A percentile compares a stretch with the other conserved stretches of the same genome.
Evolutionary conservation across 352 stramenopile genomes (phyloP).

Genomic region (Globisporangium solare): DNA sequence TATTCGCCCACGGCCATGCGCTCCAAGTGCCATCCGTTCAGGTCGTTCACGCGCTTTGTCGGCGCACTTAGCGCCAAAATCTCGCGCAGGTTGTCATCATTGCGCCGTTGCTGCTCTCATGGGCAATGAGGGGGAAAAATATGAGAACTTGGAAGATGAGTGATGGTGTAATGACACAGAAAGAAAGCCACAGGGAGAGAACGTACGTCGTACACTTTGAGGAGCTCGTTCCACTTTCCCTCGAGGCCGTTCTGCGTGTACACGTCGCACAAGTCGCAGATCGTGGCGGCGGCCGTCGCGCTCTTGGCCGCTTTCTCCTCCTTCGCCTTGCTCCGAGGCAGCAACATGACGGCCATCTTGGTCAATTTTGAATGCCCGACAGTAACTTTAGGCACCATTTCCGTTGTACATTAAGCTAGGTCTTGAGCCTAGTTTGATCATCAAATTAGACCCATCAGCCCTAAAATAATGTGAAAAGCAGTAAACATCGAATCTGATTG

Average conservation of each 20-base stretch:
- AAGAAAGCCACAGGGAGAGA: slow-evolving; percentile 5
- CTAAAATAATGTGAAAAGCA: not conserved
- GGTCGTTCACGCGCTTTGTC: slow-evolving; percentile 44
- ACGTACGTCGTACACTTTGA: slow-evolving; percentile 66
- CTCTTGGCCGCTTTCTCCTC: slow-evolving; percentile 17
- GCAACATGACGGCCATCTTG: slow-evolving; percentile 5
- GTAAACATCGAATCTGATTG: not conserved
- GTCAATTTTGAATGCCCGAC: not conserved
- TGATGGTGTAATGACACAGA: not conserved
- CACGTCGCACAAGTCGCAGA: slow-evolving; percentile 57
- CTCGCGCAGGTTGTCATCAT: slow-evolving; percentile 69
- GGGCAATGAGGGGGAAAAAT: not conserved
- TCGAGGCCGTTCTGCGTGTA: slow-evolving; percentile 61
- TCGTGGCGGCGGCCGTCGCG: slow-evolving; percentile 20
- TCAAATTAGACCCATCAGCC: not conserved
- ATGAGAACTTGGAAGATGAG: not conserved
- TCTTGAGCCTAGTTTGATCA: not conserved
- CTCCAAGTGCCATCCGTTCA: slow-evolving; percentile 77
- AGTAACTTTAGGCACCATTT: not conserved
- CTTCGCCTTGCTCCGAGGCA: slow-evolving; percentile 24
- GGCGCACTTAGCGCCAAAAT: slow-evolving; percentile 72
- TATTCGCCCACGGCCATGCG: slow-evolving; percentile 78
- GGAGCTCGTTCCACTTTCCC: slow-evolving; percentile 65
- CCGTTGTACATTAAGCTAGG: not conserved
- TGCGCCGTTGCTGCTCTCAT: slow-evolving; percentile 53